phyloP scores from a whole-genome alignment of 1,284 basidiomycete species.

The Apiotrichum domesticum region DNA sequence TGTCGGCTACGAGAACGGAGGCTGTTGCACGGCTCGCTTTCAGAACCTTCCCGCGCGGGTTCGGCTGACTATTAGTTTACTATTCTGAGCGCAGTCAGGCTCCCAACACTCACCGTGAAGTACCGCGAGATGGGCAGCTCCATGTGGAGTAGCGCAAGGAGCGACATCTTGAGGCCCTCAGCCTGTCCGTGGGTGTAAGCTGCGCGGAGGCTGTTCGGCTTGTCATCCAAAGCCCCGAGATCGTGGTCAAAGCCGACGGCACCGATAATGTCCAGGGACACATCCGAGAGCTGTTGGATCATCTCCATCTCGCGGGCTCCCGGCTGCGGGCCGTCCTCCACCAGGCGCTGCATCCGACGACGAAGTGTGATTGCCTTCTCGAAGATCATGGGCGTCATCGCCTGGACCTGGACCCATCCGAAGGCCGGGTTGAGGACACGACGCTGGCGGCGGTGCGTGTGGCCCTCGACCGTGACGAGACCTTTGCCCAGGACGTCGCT shows the following conservation, averaged over 20 bases:
- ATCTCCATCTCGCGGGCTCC: conserved; percentile 5
- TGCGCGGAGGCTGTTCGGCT: conserved; percentile 30
- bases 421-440: conserved; percentile 47
- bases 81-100: no score
- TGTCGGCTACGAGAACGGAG: background rate
- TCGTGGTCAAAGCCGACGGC: conserved; percentile 61
- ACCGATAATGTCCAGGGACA: conserved; percentile 63
- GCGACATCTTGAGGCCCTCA: conserved; percentile 43
- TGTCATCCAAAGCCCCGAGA: conserved; percentile 54
- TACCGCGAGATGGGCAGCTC: background rate
- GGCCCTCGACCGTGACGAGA: conserved; percentile 46
- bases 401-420: conserved; percentile 38
- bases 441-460: conserved; percentile 53
- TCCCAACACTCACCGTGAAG: background rate
- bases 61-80: background rate
- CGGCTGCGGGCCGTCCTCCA: conserved; percentile 12
- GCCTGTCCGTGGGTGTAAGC: conserved; percentile 55
- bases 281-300: conserved; percentile 35
- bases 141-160: conserved; percentile 7
- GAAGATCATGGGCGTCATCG: conserved; percentile 55
- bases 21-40: background rate
- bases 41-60: background rate
- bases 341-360: background rate
- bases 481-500: conserved; percentile 43
- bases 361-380: conserved; percentile 55